A percentile compares a stretch with the other conserved stretches of the same genome.
These are phyloP conservation scores for Peronospora belbahrii DNA, from an alignment of 352 stramenopile genomes.

Conservation along the genomic window DNA sequence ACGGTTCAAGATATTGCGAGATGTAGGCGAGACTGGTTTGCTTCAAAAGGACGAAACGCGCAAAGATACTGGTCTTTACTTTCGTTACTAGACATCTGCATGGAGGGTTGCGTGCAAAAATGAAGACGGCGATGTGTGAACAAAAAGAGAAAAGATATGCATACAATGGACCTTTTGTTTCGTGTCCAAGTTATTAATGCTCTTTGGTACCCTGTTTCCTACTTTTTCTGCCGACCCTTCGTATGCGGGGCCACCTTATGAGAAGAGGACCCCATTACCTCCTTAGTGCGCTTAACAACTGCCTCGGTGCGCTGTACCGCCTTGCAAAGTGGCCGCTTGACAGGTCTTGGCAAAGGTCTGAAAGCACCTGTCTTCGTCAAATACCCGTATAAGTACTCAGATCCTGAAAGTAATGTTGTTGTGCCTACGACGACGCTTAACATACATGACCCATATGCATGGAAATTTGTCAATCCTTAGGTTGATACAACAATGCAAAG, in stretches of 20 bases:
- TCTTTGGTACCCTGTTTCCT: neutral
- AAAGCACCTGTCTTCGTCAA: conserved; percentile 65
- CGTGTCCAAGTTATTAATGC: neutral
- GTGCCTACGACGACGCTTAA: conserved; percentile 53
- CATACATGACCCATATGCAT: neutral
- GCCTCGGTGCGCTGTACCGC: conserved; percentile 28
- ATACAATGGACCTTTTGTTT: conserved; percentile 13
- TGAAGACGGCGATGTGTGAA: conserved; percentile 16
- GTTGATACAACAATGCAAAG: conserved; percentile 2
- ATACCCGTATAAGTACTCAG: conserved; percentile 70
- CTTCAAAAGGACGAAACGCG: conserved; percentile 59
- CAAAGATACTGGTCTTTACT: conserved; percentile 80
- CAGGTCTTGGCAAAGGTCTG: conserved; percentile 37
- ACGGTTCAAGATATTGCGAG: conserved; percentile 64
- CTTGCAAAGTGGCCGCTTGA: conserved; percentile 18
- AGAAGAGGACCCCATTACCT: conserved; percentile 14
- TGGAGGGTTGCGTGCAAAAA: conserved; percentile 15
- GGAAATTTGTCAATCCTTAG: neutral
- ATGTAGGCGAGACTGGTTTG: conserved; percentile 75
- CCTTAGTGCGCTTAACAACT: conserved; percentile 28
- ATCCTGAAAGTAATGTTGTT: conserved; percentile 69
- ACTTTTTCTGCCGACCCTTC: conserved; percentile 25
- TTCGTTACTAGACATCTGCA: conserved; percentile 75
- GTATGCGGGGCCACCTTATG: conserved; percentile 20
- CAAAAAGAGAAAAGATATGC: conserved; percentile 32